phyloP scores from a whole-genome alignment of 139 green algal species.

The Chlorella vulgaris region DNA sequence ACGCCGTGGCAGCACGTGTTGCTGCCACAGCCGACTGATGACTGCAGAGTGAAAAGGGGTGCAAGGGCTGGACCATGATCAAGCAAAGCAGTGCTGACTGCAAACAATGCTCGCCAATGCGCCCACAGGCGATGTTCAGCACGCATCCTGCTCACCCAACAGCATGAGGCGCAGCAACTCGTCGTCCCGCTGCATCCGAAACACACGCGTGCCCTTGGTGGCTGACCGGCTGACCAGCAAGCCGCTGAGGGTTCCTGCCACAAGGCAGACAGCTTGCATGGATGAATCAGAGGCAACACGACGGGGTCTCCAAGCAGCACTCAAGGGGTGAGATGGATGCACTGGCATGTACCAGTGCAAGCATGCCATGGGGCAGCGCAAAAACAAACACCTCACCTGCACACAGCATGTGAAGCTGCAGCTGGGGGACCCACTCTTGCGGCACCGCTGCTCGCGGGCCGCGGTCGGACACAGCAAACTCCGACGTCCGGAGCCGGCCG shows the following conservation, averaged over 20 bases:
- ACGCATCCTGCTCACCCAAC: conserved; percentile 1
- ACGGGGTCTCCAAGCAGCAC: too few species aligned
- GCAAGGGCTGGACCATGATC: background rate
- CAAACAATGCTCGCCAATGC: background rate
- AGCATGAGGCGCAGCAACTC: conserved; percentile 61
- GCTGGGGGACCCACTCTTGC: conserved; percentile 72
- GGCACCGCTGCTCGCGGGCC: conserved; percentile 43
- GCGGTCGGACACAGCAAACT: conserved; percentile 45
- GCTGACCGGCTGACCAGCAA: conserved; percentile 71
- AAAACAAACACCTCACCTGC: too few species aligned
- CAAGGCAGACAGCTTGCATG: background rate
- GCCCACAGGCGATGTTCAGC: too few species aligned
- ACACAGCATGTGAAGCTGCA: conserved; percentile 80
- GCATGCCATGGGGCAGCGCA: too few species aligned
- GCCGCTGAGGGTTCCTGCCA: conserved; percentile 38
- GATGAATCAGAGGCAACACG: too few species aligned
- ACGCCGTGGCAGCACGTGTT: conserved; percentile 18
- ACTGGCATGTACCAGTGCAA: too few species aligned
- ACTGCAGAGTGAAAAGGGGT: background rate
- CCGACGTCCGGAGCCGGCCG: conserved; percentile 10
- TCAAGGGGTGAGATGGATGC: too few species aligned
- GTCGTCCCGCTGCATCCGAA: conserved; percentile 60
- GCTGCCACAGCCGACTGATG: conserved; percentile 42
- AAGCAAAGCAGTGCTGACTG: background rate
- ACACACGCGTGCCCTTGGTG: conserved; percentile 61